A percentile compares a stretch with the other conserved stretches of the same genome.
phyloP scores from a whole-genome alignment of 1,284 basidiomycete genomes.

The Psilocybe mexicana region DNA sequence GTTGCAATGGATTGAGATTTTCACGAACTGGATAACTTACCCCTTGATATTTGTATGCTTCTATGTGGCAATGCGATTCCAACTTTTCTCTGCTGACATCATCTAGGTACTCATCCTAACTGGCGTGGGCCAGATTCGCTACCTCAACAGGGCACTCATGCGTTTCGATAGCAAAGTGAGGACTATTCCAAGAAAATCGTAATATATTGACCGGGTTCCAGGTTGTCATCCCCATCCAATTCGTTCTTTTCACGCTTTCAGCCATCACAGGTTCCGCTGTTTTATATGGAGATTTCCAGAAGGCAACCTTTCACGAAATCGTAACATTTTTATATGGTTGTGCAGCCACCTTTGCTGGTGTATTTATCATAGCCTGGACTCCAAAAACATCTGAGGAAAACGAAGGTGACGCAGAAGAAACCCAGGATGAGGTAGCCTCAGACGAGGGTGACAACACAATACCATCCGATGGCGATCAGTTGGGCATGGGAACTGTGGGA shows the following conservation, averaged over 20 bases:
- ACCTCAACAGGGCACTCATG: conserved; percentile 88
- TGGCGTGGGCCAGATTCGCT: conserved; percentile 88
- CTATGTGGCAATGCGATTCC: not conserved
- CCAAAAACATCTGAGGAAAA: conserved; percentile 30
- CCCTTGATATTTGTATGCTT: conserved; percentile 59
- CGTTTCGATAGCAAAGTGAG: conserved; percentile 82
- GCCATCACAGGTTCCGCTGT: conserved; percentile 93
- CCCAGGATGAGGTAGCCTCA: conserved; percentile 26
- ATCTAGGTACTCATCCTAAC: conserved; percentile 74
- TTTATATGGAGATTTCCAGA: conserved; percentile 90
- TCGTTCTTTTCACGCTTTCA: conserved; percentile 85
- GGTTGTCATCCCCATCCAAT: conserved; percentile 93
- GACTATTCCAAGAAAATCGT: not conserved
- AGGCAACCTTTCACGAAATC: conserved; percentile 77
- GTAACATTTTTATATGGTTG: conserved; percentile 88
- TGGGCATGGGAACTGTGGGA: conserved; percentile 30
- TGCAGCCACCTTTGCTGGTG: conserved; percentile 81
- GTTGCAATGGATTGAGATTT: conserved; percentile 72
- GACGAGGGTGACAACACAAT: conserved; percentile 20
- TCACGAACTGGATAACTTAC: conserved; percentile 80
- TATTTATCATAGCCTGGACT: conserved; percentile 78
- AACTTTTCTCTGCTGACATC: conserved; percentile 7
- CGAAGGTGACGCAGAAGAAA: conserved; percentile 29
- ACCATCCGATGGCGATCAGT: conserved; percentile 29
- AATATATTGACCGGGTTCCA: conserved; percentile 29